phyloP scores from a whole-genome alignment of 106 monocot genomes.

The Platanthera guangdongensis region DNA sequence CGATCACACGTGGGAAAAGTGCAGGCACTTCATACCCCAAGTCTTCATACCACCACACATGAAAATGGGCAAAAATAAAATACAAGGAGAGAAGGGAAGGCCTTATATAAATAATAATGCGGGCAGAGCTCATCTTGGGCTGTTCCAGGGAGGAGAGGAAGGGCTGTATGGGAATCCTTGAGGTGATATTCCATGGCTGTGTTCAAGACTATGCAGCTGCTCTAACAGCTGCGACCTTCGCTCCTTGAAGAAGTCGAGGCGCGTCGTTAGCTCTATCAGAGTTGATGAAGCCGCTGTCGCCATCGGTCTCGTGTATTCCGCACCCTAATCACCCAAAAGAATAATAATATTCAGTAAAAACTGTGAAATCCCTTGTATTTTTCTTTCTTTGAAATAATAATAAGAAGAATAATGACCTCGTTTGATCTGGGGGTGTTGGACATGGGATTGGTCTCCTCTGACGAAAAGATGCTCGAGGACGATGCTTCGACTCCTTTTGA shows the following conservation, averaged over 20 bases:
- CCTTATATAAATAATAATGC: too few relatives aligned
- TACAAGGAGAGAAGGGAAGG: too few relatives aligned
- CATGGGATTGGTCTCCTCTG: conserved; percentile 32
- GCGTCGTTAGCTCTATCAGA: conserved; percentile 79
- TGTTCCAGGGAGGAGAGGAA: conserved; percentile 68
- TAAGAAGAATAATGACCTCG: conserved; percentile 37
- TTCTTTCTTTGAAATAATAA: too few relatives aligned
- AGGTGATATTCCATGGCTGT: conserved; percentile 41
- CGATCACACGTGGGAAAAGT: too few relatives aligned
- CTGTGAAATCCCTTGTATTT: too few relatives aligned
- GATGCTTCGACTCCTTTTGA: conserved; percentile 55
- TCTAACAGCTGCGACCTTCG: conserved; percentile 94
- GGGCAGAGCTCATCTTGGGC: conserved; percentile 37
- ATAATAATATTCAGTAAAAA: background rate
- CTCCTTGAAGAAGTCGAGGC: conserved; percentile 97
- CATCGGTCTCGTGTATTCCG: conserved; percentile 45
- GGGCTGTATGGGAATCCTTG: conserved; percentile 57
- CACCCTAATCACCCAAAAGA: conserved; percentile 16
- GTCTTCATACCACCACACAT: too few relatives aligned
- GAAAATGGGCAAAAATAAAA: too few relatives aligned
- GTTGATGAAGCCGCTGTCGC: conserved; percentile 58
- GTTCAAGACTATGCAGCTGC: conserved; percentile 82
- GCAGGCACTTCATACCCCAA: too few relatives aligned
- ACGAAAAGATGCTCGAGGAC: conserved; percentile 28
- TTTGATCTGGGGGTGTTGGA: conserved; percentile 24